Evolutionary conservation across 1,139 yeast species (phyloP).

Genomic region (Suhomyces guaymorum): DNA sequence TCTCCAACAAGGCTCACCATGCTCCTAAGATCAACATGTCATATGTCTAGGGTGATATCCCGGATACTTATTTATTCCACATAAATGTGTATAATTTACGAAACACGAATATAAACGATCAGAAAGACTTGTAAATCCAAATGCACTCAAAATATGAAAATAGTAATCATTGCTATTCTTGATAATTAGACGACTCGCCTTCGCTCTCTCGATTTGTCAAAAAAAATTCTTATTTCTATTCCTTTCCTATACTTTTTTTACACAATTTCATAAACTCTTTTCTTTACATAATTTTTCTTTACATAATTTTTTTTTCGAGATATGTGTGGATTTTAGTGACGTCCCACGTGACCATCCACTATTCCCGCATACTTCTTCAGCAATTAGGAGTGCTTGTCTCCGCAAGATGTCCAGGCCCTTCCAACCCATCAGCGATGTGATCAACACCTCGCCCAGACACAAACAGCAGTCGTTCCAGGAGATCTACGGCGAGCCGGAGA

Average conservation of each 20-base stretch:
- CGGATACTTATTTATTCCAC: background rate
- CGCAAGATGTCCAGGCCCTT: constrained; percentile 41
- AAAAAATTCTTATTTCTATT: too few species aligned
- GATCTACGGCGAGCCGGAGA: constrained; percentile 92
- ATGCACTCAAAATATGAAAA: background rate
- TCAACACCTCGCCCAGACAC: constrained; percentile 36
- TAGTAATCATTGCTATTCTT: too few species aligned
- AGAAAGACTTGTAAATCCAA: constrained; percentile 1
- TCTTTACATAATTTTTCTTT: too few species aligned
- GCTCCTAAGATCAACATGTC: constrained; percentile 31
- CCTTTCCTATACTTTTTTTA: too few species aligned
- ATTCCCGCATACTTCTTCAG: background rate
- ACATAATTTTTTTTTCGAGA: background rate
- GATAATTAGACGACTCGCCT: too few species aligned
- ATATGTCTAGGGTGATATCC: constrained; percentile 2
- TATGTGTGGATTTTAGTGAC: background rate
- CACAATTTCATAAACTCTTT: too few species aligned
- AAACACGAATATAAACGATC: background rate
- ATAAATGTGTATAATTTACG: too few species aligned
- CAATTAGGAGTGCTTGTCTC: background rate
- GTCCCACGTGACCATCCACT: constrained; percentile 3
- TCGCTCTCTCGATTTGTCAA: too few species aligned
- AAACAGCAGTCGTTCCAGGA: constrained; percentile 75
- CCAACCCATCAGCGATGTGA: constrained; percentile 49
- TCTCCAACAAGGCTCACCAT: constrained; percentile 25